Evolutionary conservation across 2,329 filamentous ascomycete species (phyloP).

Genomic region (Emergomyces africanus): DNA sequence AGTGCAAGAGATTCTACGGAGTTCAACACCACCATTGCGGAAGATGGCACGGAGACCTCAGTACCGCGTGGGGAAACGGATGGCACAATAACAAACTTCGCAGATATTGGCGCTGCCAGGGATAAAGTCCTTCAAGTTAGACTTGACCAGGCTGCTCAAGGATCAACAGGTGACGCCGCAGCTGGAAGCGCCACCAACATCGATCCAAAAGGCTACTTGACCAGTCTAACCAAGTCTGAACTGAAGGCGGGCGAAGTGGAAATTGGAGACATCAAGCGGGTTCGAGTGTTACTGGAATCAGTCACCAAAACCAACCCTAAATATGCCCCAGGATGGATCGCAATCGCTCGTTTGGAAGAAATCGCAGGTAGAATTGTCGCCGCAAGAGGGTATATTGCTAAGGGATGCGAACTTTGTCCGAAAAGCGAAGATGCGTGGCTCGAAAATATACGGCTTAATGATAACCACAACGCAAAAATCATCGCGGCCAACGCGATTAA

Average conservation of each 20-base stretch:
- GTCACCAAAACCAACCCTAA: slow-evolving; percentile 95
- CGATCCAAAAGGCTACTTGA: slow-evolving; percentile 91
- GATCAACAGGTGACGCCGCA: slow-evolving; percentile 53
- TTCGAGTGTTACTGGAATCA: slow-evolving; percentile 82
- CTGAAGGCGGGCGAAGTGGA: slow-evolving; percentile 67
- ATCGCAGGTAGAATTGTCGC: slow-evolving; percentile 83
- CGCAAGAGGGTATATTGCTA: slow-evolving; percentile 74
- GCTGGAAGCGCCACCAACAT: slow-evolving; percentile 79
- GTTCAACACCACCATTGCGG: slow-evolving; percentile 76
- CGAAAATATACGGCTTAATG: slow-evolving; percentile 88
- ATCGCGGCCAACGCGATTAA: slow-evolving; percentile 91
- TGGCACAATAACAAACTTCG: slow-evolving; percentile 95
- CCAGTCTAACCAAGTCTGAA: slow-evolving; percentile 72
- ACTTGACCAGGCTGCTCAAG: slow-evolving; percentile 74
- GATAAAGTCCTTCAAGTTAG: slow-evolving; percentile 94
- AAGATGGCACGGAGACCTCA: slow-evolving; percentile 52
- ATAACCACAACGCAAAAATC: slow-evolving; percentile 84
- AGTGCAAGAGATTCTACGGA: slow-evolving; percentile 69
- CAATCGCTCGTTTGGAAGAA: slow-evolving; percentile 83
- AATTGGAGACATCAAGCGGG: slow-evolving; percentile 90
- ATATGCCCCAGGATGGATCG: slow-evolving; percentile 92
- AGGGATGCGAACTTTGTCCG: slow-evolving; percentile 81
- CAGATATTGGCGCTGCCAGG: slow-evolving; percentile 88
- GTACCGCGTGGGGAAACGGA: slow-evolving; percentile 43
- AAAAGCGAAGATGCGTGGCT: slow-evolving; percentile 94